Conservation (phyloP, 2,329 filamentous ascomycete species). For the Mariannaea sp. region DNA sequence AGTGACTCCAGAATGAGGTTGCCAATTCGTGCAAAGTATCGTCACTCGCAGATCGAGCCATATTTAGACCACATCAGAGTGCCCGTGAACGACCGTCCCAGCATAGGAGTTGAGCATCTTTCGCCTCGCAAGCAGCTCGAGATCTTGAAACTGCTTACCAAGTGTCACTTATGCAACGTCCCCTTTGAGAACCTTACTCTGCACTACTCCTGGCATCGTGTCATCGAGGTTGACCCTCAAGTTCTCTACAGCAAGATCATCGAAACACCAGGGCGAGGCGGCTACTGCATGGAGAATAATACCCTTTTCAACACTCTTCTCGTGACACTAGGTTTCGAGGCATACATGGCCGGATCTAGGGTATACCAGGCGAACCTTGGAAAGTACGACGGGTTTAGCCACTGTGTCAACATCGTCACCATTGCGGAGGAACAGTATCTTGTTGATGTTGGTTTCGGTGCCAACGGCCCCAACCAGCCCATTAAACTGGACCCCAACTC, state of each 20-base stretch:
- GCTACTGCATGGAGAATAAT: slow-evolving; percentile 59
- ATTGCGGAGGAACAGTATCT: slow-evolving; percentile 54
- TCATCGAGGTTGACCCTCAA: slow-evolving; percentile 46
- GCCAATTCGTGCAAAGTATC: slow-evolving; percentile 11
- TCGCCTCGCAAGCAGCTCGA: slow-evolving; percentile 33
- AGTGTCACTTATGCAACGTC: slow-evolving; percentile 53
- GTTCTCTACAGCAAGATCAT: slow-evolving; percentile 50
- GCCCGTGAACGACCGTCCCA: slow-evolving; percentile 6
- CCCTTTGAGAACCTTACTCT: slow-evolving; percentile 61
- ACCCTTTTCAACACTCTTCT: slow-evolving; percentile 53
- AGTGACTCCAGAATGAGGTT: background rate
- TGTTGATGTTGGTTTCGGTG: slow-evolving; percentile 66
- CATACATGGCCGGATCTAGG: slow-evolving; percentile 57
- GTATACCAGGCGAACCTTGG: slow-evolving; percentile 31
- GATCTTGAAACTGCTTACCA: slow-evolving; percentile 41
- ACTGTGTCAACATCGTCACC: slow-evolving; percentile 64
- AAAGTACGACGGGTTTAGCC: slow-evolving; percentile 39
- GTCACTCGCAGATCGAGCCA: slow-evolving; percentile 15
- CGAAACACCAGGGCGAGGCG: slow-evolving; percentile 45
- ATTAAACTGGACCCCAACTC: slow-evolving; percentile 38
- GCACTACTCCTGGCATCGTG: slow-evolving; percentile 51
- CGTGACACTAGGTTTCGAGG: slow-evolving; percentile 52
- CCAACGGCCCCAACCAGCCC: slow-evolving; percentile 45
- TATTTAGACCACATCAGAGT: slow-evolving; percentile 26
- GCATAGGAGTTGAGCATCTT: slow-evolving; percentile 2